These are phyloP conservation scores for Trichomonas tenax DNA, from an alignment of 208 protist genomes.

Conservation along the genomic window DNA sequence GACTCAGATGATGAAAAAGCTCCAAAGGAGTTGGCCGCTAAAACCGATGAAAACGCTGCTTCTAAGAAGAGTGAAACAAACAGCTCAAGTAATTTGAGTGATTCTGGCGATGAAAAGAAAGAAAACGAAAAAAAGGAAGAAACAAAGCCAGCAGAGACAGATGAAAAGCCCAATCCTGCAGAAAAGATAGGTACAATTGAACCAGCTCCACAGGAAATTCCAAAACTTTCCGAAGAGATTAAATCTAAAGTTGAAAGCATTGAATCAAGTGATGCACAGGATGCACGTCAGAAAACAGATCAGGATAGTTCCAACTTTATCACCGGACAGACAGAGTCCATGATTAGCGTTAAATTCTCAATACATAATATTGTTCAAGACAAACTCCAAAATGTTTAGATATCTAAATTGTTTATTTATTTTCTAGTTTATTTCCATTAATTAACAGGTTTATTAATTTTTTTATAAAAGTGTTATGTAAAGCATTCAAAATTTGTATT, in stretches of 20 bases:
- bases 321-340: background rate
- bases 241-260: no score
- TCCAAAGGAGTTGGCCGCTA: background rate
- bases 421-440: background rate
- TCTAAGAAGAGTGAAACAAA: no score
- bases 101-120: background rate
- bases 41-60: no score
- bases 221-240: no score
- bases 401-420: background rate
- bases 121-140: background rate
- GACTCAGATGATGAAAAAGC: background rate
- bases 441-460: no score
- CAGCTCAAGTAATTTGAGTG: no score
- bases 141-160: background rate
- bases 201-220: no score
- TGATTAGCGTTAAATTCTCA: background rate
- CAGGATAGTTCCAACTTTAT: background rate
- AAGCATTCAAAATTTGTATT: no score
- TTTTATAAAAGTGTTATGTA: no score
- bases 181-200: no score
- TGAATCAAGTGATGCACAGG: background rate
- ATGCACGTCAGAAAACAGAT: background rate
- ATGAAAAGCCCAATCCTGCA: background rate
- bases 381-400: background rate
- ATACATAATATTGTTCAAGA: background rate